Base-by-base conservation (phyloP, 164 flowering plant species). In the Cinnamomum chago region DNA sequence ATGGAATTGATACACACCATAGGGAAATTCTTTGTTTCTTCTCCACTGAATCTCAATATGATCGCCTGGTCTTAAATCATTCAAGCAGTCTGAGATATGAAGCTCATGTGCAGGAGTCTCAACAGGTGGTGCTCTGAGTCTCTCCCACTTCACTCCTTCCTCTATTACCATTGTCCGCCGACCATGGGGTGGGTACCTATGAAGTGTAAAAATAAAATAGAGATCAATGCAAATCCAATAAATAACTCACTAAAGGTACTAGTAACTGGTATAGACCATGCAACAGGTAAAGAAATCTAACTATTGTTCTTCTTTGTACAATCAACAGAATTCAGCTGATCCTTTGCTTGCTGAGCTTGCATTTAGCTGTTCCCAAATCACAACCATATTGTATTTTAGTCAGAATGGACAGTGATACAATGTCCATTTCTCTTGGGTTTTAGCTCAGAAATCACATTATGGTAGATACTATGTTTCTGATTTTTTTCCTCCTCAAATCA, bases 11-110 rank as follows among this genome's bases (percentile, higher is more conserved):
- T 69, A 76, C 86, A 68, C 15, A 95, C 99, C 99, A 75, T 90
- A 95, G 58, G 99, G 96, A 69, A 92, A 95, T 72, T 89, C 94
- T 70, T 86, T 88, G 84, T 77, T 90, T 82, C 84, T 88, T 81
- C 98, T 90, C 99, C 98, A 95, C 78, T 95, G 98, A 79, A 95
- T 89, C 78, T 95, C 99, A 75, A 95, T 76, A 77, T 93, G 96
- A 79, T 95, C 93, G 6, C 90, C 96, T 0, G 99, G 98, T 67
- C 74, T 81, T 62, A 95, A 84, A 71, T 92, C 94, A 78, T 83
- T 52, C 67, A 95, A 81, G 77, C 97, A 90, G 70, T 91, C 88
- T 20, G 97, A 86, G 64, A 77, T 75, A 80, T 90, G 91, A 81
- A 95, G 93, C 75, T 65, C 82, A 76, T 85, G 82, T n/a, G 97